Base-by-base conservation (phyloP, 352 stramenopile species). In the Phytophthora sp. region DNA sequence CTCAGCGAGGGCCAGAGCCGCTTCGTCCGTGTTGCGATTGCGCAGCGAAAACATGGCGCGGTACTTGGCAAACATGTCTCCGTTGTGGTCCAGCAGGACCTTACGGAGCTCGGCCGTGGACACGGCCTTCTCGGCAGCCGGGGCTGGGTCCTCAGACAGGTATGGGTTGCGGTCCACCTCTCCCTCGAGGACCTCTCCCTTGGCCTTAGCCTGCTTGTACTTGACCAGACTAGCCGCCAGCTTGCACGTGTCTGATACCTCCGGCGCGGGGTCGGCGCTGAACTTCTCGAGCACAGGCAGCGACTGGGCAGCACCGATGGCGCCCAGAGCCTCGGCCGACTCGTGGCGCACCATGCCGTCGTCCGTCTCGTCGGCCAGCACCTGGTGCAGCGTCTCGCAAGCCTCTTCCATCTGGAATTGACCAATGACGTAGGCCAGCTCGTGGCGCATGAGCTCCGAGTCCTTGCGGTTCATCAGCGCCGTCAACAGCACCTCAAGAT, bases 41-140 rank as follows among this genome's bases (percentile, higher is more conserved):
- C 98, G 89, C 23, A 99, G 74, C 30, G 94, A 98, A 71, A 99
- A 99, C 96, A 99, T 99, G 46, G 97, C 97, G 38, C 96, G 92
- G 74, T 99, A 99, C 50, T 88, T 82, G 35, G 90, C 75, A 55
- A 99, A 99, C 16, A 99, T 86, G 53, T 90, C 86, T 8, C 76
- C 73, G 24, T 64, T 69, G 55, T 77, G 60, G 82, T 99, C 86
- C 39, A 94, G 72, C 36, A 99, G 77, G 45, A 96, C 83, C 29
- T 74, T 66, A 41, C 95, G 90, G 39, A 99, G 84, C 62, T 93
- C 76, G 5, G 73, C 63, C 0, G 89, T 91, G 0, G 82, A 69
- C 49, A 96, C 80, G 31, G 79, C 64, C 61, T 91, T 92, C 70
- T 83, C 77, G 7, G 77, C 73, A 7, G 94, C 90, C 11, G 97